Base-by-base conservation (phyloP, 805 yeast genomes). In the Cephaloascus fragrans region DNA sequence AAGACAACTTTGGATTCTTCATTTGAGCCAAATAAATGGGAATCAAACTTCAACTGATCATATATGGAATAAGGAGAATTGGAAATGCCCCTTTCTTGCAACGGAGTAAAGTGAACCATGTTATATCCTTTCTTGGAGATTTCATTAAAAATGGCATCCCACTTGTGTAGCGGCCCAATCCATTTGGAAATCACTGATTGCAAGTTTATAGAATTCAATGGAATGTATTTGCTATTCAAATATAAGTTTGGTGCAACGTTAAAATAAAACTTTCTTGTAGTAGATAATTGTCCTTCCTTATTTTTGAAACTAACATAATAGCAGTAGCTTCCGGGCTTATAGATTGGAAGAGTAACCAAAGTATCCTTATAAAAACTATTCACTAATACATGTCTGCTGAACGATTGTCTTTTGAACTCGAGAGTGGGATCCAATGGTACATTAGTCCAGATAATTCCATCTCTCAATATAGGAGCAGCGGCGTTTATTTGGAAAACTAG, bases 91-190 rank as follows among this genome's bases (percentile, higher is more conserved):
- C 97, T 71, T 45, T 79, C 63, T 59, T 90, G 96, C 48, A 90
- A 67, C 0, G 98, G 98, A 4, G 97, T 89, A 57, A 90, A 90
- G 64, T 90, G 98, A 34, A 93, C 67, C 96, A 90, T 86, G 58
- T 93, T 93, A 64, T 90, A 90, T 17, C 93, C 89, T 58, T 93
- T 93, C 6, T 61, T 55, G 14, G 80, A 61, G 35, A 90, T 72
- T 35, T 73, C 72, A 1, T 57, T 55, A 42, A 90, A 83, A 41
- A 83, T 63, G 1, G 60, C 55, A 41, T 75, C 75, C 97, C 97
- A 90, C 12, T 73, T 58, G 2, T 56, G 54, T 26, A 69, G 55
- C 2, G 75, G 71, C 2, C 97, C 96, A 62, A 89, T 75, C 90
- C 96, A 87, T 62, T 90, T 90, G 32, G 96, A 85, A 3, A 90